These are phyloP conservation scores for Ascochyta koolunga DNA, from an alignment of 2,329 filamentous ascomycete species.

Conservation along the genomic window DNA sequence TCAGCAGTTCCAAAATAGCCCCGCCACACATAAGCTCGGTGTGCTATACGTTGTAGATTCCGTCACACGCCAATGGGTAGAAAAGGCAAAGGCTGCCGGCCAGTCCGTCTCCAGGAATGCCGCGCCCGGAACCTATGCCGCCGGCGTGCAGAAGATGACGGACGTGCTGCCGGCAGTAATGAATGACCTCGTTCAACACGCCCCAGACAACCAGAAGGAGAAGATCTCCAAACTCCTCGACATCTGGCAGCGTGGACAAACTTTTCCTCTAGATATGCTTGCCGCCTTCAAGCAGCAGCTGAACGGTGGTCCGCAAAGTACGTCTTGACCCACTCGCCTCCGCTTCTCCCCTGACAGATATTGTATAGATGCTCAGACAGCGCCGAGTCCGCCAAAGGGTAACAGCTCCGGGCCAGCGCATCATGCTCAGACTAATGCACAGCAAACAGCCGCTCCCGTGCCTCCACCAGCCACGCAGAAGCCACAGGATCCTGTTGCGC, in stretches of 20 bases:
- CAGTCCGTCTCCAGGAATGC: conserved; percentile 79
- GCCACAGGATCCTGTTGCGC: conserved; percentile 36
- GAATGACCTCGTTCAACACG: conserved; percentile 89
- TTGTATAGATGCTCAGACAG: conserved; percentile 26
- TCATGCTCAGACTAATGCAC: conserved; percentile 35
- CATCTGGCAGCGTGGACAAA: conserved; percentile 96
- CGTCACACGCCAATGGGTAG: conserved; percentile 98
- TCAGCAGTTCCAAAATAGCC: conserved; percentile 95
- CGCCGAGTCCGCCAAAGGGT: conserved; percentile 38
- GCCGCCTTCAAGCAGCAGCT: conserved; percentile 82
- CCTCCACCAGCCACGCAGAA: conserved; percentile 18
- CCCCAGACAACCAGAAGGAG: conserved; percentile 93
- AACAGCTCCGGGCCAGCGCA: conserved; percentile 28
- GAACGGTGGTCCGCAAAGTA: conserved; percentile 69
- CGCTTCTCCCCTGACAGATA: conserved; percentile 11
- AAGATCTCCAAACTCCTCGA: conserved; percentile 95
- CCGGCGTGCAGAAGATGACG: conserved; percentile 94
- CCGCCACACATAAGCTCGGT: conserved; percentile 94
- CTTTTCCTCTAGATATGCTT: conserved; percentile 83
- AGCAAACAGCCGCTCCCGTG: conserved; percentile 27
- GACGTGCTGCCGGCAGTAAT: conserved; percentile 92
- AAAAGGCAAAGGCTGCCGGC: conserved; percentile 85
- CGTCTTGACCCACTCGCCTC: conserved; percentile 45
- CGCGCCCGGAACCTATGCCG: conserved; percentile 89
- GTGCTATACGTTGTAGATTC: conserved; percentile 99